Evolutionary conservation across 1,284 basidiomycete genomes (phyloP).

Genomic region (Rhodotorula sp.): DNA sequence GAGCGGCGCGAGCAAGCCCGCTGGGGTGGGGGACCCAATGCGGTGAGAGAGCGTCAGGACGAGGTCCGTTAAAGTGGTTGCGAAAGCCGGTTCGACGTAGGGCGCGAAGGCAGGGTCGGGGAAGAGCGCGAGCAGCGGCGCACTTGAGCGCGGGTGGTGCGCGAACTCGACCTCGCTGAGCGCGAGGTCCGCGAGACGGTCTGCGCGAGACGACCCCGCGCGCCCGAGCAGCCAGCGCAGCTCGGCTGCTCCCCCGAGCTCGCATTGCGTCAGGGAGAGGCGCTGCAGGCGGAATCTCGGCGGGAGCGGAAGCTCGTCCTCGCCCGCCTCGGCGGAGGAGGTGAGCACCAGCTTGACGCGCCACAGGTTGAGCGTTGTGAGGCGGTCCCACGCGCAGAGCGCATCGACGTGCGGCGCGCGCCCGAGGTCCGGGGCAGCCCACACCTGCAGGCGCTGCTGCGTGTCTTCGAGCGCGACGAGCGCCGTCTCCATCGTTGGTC

Average conservation of each 20-base stretch:
- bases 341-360: constrained; percentile 14
- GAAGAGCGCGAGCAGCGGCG: neutral
- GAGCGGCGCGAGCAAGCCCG: neutral
- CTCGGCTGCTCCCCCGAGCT: neutral
- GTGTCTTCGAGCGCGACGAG: constrained; percentile 13
- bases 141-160: neutral
- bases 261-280: constrained; percentile 10
- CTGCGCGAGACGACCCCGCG: neutral
- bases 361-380: constrained; percentile 25
- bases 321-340: neutral
- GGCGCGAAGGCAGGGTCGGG: neutral
- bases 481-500: constrained; percentile 3
- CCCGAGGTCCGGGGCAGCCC: neutral
- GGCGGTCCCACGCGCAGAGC: constrained; percentile 5
- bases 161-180: constrained; percentile 11
- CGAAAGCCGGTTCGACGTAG: neutral
- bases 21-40: neutral
- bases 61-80: neutral
- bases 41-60: neutral
- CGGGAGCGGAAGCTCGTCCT: no score
- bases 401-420: constrained; percentile 4
- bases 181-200: neutral
- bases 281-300: constrained; percentile 1
- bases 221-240: constrained; percentile 12
- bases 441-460: constrained; percentile 16